Conservation (phyloP, 768 basidiomycete genomes). For the Suillus alpinus region DNA sequence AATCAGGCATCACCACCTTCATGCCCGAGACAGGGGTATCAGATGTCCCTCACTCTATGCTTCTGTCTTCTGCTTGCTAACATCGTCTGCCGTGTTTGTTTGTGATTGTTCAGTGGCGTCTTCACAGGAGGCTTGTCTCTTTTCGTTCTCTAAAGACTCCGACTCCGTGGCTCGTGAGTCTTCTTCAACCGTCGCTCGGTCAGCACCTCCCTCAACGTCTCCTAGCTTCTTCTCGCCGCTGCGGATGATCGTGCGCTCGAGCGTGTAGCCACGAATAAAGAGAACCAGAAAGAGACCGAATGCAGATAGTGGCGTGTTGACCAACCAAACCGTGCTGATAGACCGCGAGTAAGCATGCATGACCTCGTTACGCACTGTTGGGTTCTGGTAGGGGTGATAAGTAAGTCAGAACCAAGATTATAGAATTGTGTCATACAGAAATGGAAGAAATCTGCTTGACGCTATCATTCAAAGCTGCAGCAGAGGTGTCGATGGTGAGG, state of each 20-base stretch:
- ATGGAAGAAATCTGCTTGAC: constrained; percentile 41
- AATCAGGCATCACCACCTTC: not conserved
- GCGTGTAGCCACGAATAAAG: constrained; percentile 34
- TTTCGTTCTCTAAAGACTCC: not conserved
- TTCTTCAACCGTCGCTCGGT: not conserved
- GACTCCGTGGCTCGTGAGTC: not conserved
- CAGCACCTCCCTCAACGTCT: constrained; percentile 30
- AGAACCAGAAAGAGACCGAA: constrained; percentile 32
- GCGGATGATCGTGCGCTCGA: constrained; percentile 27
- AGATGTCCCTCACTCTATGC: not conserved
- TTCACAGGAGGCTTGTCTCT: not conserved
- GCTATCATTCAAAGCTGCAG: constrained; percentile 44
- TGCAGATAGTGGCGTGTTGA: constrained; percentile 32
- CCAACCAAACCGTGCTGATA: constrained; percentile 38
- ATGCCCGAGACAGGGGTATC: not conserved
- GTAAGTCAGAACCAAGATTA: not conserved
- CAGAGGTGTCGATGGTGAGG: constrained; percentile 37
- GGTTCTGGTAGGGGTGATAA: constrained; percentile 21
- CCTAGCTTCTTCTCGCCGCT: constrained; percentile 11
- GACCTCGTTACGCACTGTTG: constrained; percentile 27
- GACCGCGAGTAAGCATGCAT: constrained; percentile 37
- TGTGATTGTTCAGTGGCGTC: constrained; percentile 5
- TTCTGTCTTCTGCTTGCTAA: constrained; percentile 3
- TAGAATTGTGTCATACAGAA: constrained; percentile 13
- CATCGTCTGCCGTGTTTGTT: not conserved